phyloP scores from a whole-genome alignment of 2,329 filamentous ascomycete species.

The Trichoderma sp. region DNA sequence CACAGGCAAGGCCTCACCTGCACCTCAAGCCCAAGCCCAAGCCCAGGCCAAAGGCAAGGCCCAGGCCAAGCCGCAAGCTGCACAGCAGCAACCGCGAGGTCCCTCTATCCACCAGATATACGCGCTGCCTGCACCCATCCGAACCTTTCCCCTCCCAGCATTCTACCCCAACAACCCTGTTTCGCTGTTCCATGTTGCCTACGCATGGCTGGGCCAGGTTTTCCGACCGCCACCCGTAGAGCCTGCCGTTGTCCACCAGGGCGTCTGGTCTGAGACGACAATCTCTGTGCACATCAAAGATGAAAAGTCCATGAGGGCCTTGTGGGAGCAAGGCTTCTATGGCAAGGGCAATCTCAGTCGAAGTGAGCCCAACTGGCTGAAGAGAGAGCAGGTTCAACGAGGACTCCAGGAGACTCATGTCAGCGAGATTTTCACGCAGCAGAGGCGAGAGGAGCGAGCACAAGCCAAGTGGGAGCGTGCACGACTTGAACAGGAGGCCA shows the following conservation, averaged over 20 bases:
- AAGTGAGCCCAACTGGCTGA: slow-evolving; percentile 92
- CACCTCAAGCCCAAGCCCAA: slow-evolving; percentile 25
- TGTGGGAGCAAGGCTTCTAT: slow-evolving; percentile 98
- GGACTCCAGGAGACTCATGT: slow-evolving; percentile 65
- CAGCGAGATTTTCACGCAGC: slow-evolving; percentile 75
- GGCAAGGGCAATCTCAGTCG: slow-evolving; percentile 91
- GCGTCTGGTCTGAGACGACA: slow-evolving; percentile 77
- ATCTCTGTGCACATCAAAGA: slow-evolving; percentile 83
- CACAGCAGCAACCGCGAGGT: slow-evolving; percentile 32
- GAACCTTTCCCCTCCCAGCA: slow-evolving; percentile 76
- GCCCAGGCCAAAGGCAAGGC: slow-evolving; percentile 22
- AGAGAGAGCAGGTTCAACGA: slow-evolving; percentile 70
- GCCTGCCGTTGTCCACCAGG: slow-evolving; percentile 62
- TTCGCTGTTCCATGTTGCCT: slow-evolving; percentile 76
- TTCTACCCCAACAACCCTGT: slow-evolving; percentile 92
- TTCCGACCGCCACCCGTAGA: slow-evolving; percentile 65
- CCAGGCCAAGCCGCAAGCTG: slow-evolving; percentile 24
- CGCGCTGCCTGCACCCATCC: slow-evolving; percentile 73
- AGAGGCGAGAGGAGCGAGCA: slow-evolving; percentile 74
- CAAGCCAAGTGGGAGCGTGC: slow-evolving; percentile 89
- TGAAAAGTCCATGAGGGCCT: slow-evolving; percentile 66
- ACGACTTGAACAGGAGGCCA: slow-evolving; percentile 78
- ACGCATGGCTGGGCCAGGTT: slow-evolving; percentile 71
- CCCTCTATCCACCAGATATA: slow-evolving; percentile 69
- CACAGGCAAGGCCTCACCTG: slow-evolving; percentile 20